Percentiles rank a stretch among this genome's conserved stretches.
These are phyloP conservation scores for Sparassis latifolia DNA, from an alignment of 1,284 basidiomycete species.

Conservation along the genomic window DNA sequence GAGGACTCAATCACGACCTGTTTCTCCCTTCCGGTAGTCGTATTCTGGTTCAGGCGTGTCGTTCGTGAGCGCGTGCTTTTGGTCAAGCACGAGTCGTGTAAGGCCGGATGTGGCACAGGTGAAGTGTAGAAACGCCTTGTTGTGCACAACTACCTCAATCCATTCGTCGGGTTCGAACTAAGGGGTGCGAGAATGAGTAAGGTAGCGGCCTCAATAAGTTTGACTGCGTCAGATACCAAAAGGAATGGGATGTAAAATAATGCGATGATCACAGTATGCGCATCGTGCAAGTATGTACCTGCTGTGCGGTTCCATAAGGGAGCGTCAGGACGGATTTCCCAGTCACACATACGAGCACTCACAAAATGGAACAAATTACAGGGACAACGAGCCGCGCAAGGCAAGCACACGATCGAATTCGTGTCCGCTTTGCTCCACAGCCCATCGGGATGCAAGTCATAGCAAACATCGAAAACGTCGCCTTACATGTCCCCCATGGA, in stretches of 20 bases:
- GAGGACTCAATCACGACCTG: conserved; percentile 86
- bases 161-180: conserved; percentile 67
- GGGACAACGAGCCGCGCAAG: too few species aligned
- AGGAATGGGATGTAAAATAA: background rate
- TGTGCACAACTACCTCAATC: conserved; percentile 59
- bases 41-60: conserved; percentile 62
- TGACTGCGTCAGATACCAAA: background rate
- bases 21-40: conserved; percentile 74
- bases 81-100: conserved; percentile 71
- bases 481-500: too few species aligned
- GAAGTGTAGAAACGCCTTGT: conserved; percentile 84
- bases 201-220: background rate
- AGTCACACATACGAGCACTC: too few species aligned
- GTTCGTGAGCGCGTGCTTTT: conserved; percentile 75
- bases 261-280: too few species aligned
- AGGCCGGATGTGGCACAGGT: conserved; percentile 68
- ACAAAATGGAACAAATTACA: too few species aligned
- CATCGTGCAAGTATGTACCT: too few species aligned
- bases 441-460: too few species aligned
- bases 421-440: too few species aligned
- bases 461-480: too few species aligned
- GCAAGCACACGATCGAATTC: too few species aligned
- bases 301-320: background rate
- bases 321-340: too few species aligned
- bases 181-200: background rate